Conservation (phyloP, 2,329 filamentous ascomycete species). For the Aspergillus jensenii region DNA sequence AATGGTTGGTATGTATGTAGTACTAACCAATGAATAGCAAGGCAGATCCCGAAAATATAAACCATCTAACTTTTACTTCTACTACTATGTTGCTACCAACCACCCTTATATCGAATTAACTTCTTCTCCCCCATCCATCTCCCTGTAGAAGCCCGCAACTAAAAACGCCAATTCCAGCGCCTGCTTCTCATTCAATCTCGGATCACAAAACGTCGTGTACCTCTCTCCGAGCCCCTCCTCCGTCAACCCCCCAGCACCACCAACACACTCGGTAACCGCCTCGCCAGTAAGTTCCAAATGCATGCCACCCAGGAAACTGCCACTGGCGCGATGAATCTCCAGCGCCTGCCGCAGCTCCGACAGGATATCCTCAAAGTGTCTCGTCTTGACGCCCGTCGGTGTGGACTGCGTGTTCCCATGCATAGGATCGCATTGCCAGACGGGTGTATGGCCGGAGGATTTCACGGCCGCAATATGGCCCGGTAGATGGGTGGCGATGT, state of each 20-base stretch:
- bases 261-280: conserved; percentile 92
- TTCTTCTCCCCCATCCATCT: conserved; percentile 35
- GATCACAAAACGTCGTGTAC: conserved; percentile 96
- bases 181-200: conserved; percentile 94
- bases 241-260: conserved; percentile 80
- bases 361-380: conserved; percentile 87
- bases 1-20: not conserved
- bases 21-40: too few relatives aligned
- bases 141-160: conserved; percentile 76
- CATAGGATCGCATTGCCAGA: conserved; percentile 99
- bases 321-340: conserved; percentile 76
- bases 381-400: conserved; percentile 80
- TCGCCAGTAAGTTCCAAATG: conserved; percentile 95
- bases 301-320: conserved; percentile 86
- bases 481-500: conserved; percentile 74
- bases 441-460: conserved; percentile 70
- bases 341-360: conserved; percentile 81
- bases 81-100: not conserved
- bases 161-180: conserved; percentile 92
- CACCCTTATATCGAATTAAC: conserved; percentile 16
- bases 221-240: conserved; percentile 87
- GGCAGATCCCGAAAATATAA: not conserved
- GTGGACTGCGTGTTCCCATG: conserved; percentile 76
- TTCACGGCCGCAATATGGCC: conserved; percentile 87
- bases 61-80: not conserved